A percentile compares a stretch with the other conserved stretches of the same genome.
phyloP scores from a whole-genome alignment of 192 early-diverging fungal species.

The Coemansia sp. region DNA sequence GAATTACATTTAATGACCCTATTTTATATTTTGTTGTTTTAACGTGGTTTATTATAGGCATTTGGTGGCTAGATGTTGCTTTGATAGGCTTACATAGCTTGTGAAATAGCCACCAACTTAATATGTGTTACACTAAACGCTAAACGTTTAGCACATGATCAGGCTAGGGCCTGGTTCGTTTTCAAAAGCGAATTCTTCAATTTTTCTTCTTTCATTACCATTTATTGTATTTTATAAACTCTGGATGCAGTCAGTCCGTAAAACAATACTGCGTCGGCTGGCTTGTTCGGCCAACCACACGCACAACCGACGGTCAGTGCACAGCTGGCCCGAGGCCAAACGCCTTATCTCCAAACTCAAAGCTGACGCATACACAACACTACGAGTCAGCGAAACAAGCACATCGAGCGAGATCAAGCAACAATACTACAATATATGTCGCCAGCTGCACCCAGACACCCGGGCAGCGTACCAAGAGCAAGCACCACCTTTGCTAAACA shows the following conservation, averaged over 20 bases:
- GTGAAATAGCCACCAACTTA: too few species aligned
- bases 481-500: neutral
- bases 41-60: too few species aligned
- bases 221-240: neutral
- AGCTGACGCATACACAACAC: conserved; percentile 22
- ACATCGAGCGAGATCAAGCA: conserved; percentile 25
- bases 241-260: neutral
- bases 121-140: too few species aligned
- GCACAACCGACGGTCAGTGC: neutral
- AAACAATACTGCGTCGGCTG: neutral
- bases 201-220: neutral
- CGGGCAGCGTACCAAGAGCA: neutral
- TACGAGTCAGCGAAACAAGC: conserved; percentile 18
- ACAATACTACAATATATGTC: conserved; percentile 42
- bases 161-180: neutral
- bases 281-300: neutral
- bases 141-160: too few species aligned
- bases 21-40: too few species aligned
- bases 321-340: conserved; percentile 13
- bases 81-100: too few species aligned
- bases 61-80: too few species aligned
- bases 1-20: too few species aligned
- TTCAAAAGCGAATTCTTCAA: neutral
- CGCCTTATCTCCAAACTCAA: conserved; percentile 17
- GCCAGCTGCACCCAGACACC: conserved; percentile 41